A percentile compares a stretch with the other conserved stretches of the same genome.
phyloP scores from a whole-genome alignment of 805 yeast species.

The Kodamaea fukazawae region DNA sequence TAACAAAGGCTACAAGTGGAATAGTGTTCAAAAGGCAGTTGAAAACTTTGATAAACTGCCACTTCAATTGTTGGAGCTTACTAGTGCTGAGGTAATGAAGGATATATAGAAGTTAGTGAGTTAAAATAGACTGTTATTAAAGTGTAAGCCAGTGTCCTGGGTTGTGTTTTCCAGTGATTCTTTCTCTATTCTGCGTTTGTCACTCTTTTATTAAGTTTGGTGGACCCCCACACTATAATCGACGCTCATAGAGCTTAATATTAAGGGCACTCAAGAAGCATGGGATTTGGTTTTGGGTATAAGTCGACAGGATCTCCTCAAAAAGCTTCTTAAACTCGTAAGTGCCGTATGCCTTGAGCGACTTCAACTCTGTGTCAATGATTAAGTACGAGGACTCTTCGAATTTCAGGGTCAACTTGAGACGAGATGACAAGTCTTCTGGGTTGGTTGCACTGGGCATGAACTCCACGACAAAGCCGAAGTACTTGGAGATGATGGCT shows the following conservation, averaged over 20 bases:
- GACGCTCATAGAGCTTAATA: slow-evolving; percentile 52
- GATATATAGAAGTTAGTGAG: slow-evolving; percentile 1
- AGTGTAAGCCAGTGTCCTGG: too few relatives aligned
- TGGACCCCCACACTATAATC: too few relatives aligned
- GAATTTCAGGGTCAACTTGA: slow-evolving; percentile 50
- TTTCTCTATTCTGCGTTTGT: too few relatives aligned
- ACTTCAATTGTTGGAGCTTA: slow-evolving; percentile 35
- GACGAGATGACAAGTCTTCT: slow-evolving; percentile 50
- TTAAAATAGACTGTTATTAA: too few relatives aligned
- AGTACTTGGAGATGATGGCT: slow-evolving; percentile 59
- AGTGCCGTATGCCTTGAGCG: slow-evolving; percentile 51
- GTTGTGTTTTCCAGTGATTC: too few relatives aligned
- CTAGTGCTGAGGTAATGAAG: slow-evolving; percentile 13
- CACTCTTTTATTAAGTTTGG: too few relatives aligned
- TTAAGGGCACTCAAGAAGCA: slow-evolving; percentile 76
- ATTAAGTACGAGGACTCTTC: slow-evolving; percentile 45
- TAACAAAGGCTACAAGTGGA: slow-evolving; percentile 63
- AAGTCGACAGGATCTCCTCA: slow-evolving; percentile 55
- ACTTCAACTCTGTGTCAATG: slow-evolving; percentile 54
- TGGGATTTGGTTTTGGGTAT: slow-evolving; percentile 73
- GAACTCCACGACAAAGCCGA: slow-evolving; percentile 76
- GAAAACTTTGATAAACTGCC: slow-evolving; percentile 42
- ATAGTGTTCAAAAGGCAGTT: slow-evolving; percentile 45
- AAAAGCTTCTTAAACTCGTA: slow-evolving; percentile 37
- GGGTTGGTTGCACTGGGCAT: slow-evolving; percentile 44